Percentiles rank a stretch among this genome's conserved stretches.
Conservation (phyloP, 805 yeast genomes). For the Candida ficus region DNA sequence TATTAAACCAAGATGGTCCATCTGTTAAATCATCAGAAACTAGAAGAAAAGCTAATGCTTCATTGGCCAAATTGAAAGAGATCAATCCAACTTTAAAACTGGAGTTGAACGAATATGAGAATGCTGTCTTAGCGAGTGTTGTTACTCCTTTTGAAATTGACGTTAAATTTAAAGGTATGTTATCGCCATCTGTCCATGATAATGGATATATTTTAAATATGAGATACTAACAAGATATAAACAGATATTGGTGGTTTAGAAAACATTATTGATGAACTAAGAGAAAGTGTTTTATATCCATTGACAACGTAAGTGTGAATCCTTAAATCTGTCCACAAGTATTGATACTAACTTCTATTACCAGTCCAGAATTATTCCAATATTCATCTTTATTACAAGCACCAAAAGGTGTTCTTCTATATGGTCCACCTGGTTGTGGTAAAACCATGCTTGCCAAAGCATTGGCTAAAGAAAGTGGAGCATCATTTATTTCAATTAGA, state of each 20-base stretch:
- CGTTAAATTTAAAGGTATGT: conserved; percentile 50
- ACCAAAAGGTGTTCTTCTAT: conserved; percentile 94
- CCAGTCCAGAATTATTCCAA: conserved; percentile 63
- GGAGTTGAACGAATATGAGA: conserved; percentile 68
- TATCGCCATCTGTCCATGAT: too few relatives aligned
- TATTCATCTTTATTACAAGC: conserved; percentile 76
- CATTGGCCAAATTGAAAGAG: conserved; percentile 51
- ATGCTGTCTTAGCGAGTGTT: conserved; percentile 67
- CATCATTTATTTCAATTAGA: conserved; percentile 83
- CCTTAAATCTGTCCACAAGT: too few relatives aligned
- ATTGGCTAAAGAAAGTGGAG: conserved; percentile 96
- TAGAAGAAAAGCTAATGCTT: conserved; percentile 53
- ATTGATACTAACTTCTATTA: not conserved
- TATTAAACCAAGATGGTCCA: conserved; percentile 39
- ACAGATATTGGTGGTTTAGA: conserved; percentile 86
- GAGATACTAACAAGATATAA: not conserved
- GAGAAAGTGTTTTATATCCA: conserved; percentile 87
- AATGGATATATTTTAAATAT: too few relatives aligned
- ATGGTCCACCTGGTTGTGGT: conserved; percentile 99
- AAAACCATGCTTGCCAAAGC: conserved; percentile 99
- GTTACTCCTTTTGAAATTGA: conserved; percentile 81
- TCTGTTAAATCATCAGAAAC: conserved; percentile 50
- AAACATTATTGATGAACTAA: conserved; percentile 71
- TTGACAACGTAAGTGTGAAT: conserved; percentile 41
- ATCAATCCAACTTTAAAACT: conserved; percentile 54